Conservation (phyloP, 768 basidiomycete species). For the Mycena maculata region DNA sequence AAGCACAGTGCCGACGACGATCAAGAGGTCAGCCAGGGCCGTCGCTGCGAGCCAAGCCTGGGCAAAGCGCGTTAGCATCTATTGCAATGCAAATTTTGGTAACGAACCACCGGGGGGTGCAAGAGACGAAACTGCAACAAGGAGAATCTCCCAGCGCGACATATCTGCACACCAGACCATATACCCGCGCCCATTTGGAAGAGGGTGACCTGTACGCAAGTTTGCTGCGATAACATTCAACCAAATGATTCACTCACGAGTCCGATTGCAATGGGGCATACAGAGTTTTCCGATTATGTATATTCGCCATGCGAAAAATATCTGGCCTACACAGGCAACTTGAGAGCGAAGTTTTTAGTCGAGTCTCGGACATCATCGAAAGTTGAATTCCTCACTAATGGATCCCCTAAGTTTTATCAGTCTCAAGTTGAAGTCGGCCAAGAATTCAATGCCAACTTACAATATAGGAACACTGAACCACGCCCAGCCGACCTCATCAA, state of each 20-base stretch:
- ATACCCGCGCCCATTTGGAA: slow-evolving; percentile 11
- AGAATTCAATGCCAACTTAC: too few species aligned
- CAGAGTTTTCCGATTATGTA: background rate
- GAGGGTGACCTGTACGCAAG: background rate
- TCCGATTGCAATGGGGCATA: background rate
- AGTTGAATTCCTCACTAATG: too few species aligned
- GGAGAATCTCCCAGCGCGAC: slow-evolving; percentile 8
- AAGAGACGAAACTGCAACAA: background rate
- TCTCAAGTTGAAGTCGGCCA: background rate
- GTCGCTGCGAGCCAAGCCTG: slow-evolving; percentile 37
- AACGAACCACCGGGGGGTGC: background rate
- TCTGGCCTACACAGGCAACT: background rate
- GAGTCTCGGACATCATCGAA: background rate
- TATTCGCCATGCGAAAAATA: slow-evolving; percentile 40
- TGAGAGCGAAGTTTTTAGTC: background rate
- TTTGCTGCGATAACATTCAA: too few species aligned
- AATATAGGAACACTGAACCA: slow-evolving; percentile 38
- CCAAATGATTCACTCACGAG: background rate
- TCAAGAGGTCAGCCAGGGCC: slow-evolving; percentile 36
- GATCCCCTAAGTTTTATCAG: too few species aligned
- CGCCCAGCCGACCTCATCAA: slow-evolving; percentile 30
- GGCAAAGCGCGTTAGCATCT: background rate
- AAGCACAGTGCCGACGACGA: slow-evolving; percentile 33
- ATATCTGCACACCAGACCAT: slow-evolving; percentile 10
- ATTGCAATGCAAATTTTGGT: background rate